phyloP scores from a whole-genome alignment of 2,329 filamentous ascomycete genomes.

The Pezicula neosporulosa region DNA sequence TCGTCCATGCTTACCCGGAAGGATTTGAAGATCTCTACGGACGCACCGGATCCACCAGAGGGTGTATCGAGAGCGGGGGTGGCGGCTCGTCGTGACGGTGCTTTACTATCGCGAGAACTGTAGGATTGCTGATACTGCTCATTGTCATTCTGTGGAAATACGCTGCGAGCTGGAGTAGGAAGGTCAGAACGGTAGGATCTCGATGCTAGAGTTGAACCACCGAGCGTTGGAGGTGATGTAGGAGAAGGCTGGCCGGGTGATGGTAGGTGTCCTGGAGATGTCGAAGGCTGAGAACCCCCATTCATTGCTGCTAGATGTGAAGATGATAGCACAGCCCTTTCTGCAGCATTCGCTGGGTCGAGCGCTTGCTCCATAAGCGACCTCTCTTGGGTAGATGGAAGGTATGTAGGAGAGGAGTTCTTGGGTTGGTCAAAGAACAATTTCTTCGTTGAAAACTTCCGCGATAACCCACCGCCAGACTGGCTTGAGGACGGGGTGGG shows the following conservation, averaged over 20 bases:
- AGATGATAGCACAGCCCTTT: slow-evolving; percentile 63
- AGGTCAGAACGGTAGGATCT: slow-evolving; percentile 58
- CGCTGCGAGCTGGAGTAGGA: slow-evolving; percentile 50
- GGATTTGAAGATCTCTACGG: slow-evolving; percentile 97
- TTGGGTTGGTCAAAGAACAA: slow-evolving; percentile 71
- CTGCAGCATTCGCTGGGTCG: slow-evolving; percentile 66
- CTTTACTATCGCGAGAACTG: slow-evolving; percentile 27
- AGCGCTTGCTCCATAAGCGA: slow-evolving; percentile 60
- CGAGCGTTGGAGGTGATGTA: slow-evolving; percentile 54
- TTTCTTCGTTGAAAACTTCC: slow-evolving; percentile 75
- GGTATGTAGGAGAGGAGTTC: slow-evolving; percentile 69
- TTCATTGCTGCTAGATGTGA: slow-evolving; percentile 70
- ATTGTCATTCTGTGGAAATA: slow-evolving; percentile 49
- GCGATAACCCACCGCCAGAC: slow-evolving; percentile 55
- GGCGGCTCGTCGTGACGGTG: slow-evolving; percentile 51
- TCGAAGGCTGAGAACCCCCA: slow-evolving; percentile 50
- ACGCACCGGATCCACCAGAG: slow-evolving; percentile 41
- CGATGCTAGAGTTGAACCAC: slow-evolving; percentile 48
- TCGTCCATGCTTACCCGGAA: slow-evolving; percentile 98
- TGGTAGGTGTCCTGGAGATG: slow-evolving; percentile 49
- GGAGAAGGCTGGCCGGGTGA: slow-evolving; percentile 69
- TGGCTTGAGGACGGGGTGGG: slow-evolving; percentile 51
- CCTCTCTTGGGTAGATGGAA: slow-evolving; percentile 66
- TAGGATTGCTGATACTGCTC: slow-evolving; percentile 23
- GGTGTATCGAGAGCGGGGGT: slow-evolving; percentile 62